Evolutionary conservation across 192 early-diverging fungal species (phyloP), one percentile per base, ranked within the genome.

Genomic region (Coemansia furcata): DNA sequence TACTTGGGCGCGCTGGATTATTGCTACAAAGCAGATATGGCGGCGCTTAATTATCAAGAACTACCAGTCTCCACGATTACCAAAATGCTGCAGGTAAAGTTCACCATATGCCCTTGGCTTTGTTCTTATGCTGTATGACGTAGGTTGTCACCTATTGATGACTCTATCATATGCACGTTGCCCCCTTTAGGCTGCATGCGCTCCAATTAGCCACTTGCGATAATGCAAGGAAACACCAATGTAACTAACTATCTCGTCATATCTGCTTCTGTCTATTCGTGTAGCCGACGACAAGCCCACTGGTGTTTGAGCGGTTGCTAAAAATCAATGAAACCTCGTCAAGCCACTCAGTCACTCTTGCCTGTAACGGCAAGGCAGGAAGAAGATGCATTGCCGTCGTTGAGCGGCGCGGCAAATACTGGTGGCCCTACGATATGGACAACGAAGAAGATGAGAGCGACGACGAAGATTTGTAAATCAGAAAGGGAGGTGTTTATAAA

Each of bases 391-490:
- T 75, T 49, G 78, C 78, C 4, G 69, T 69, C 7, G 39, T 80
- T n/a, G 78, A 80, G 47, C 54, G 32, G 43, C 58, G 72, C 40
- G 78, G 78, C 30, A 71, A 46, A 47, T 44, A 54, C 57, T 80
- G 78, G 78, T 75, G 78, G 78, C 69, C 78, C 29, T 80, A 69
- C 57, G 78, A 80, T 21, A 80, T 80, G 73, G 78, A 80, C 49
- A 75, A 79, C 55, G 60, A 66, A 1, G 71, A 78, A 14, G 70
- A 40, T 2, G 63, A 66, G 8, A 33, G 26, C n/a, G 36, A 58
- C 33, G 57, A 49, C 9, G 47, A 67, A 35, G 65, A 55, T 44
- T 32, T 29, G 33, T 12, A n/a, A 33, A 35, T 26, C 14, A 35
- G 9, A 11, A 12, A 15, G 11, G 26, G 9, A 7, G 12, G 3